Base-by-base conservation (phyloP, 225 moss, liverwort and hornwort genomes). In the Thuidium tamariscinum region DNA sequence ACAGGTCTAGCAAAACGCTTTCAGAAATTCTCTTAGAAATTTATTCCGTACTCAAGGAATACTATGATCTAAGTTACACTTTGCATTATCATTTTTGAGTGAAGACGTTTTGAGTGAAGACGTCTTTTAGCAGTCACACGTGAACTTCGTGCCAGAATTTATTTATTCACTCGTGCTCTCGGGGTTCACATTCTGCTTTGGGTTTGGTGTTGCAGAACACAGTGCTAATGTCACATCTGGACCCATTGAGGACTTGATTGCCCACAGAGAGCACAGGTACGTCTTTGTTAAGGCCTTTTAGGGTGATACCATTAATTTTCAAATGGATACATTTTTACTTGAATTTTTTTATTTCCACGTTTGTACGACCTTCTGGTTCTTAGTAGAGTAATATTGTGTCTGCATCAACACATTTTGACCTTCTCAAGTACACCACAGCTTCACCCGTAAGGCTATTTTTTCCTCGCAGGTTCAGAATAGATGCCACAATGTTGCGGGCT, bases 241-340 rank as follows among this genome's bases (percentile, higher is more conserved):
- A 87, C 98, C 98, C 29, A 94, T 98, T 41, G 97, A 98, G 88
- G 98, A 98, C 86, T 94, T 98, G 70, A 98, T 98, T 84, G 96
- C 97, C 68, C 98, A 98, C 83, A 94, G 97, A 87, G 97, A 98
- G 92, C 98, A 98, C 89, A 96, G 98, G 97, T 98, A 85, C 55
- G 66, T 56, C 66, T 42, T 72, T 41, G 59, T 84, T 57, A n/a
- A 56, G 48, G 27, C 70, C 56, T 74, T 81, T 86, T 68, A 51
- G 49, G 82, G n/a, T 79, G 52, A 9, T 79, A 63, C 27, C 51
- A 84, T 44, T 72, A 49, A 81, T 77, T 88, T 48, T 42, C 54
- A 36, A 71, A 59, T 78, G n/a, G 25, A 71, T 86, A 51, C 65
- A 4, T 49, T 84, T 30, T 60, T 77, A 23, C 56, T 80, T 81